Percentiles rank a stretch among this genome's conserved stretches.
Conservation (phyloP, 176 grass and related monocot genomes). For the Ensete glaucum region DNA sequence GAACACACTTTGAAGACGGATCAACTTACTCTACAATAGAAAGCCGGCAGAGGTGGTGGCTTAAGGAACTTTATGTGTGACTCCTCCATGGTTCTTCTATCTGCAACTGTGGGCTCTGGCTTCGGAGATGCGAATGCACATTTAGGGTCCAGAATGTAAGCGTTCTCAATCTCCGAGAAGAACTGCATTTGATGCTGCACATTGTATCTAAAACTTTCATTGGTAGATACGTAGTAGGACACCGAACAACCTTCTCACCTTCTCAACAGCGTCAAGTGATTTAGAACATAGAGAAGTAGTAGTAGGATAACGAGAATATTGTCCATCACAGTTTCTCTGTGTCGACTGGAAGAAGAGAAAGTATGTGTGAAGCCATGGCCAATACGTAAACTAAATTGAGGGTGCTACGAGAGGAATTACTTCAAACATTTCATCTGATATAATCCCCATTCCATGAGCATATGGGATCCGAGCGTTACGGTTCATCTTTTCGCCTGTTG, state of each 20-base stretch:
- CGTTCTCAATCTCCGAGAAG: background rate
- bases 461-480: background rate
- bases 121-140: too few species aligned
- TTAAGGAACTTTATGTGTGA: too few species aligned
- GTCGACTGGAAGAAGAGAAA: slow-evolving; percentile 11
- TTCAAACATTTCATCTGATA: slow-evolving; percentile 49
- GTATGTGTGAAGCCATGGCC: background rate
- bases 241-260: background rate
- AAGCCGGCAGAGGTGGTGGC: too few species aligned
- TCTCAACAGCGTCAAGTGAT: slow-evolving; percentile 10
- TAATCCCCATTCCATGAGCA: slow-evolving; percentile 47
- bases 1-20: too few species aligned
- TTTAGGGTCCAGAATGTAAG: too few species aligned
- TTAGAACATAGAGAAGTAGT: slow-evolving; percentile 22
- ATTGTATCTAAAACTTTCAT: background rate
- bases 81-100: too few species aligned
- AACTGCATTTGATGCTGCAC: background rate
- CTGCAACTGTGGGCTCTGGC: too few species aligned
- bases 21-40: too few species aligned
- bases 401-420: background rate
- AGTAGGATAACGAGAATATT: background rate
- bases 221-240: background rate
- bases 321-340: slow-evolving; percentile 21
- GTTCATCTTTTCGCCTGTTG: slow-evolving; percentile 18
- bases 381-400: background rate